These are phyloP conservation scores for Entomortierella lignicola DNA, from an alignment of 192 early-diverging fungal genomes.

Conservation along the genomic window DNA sequence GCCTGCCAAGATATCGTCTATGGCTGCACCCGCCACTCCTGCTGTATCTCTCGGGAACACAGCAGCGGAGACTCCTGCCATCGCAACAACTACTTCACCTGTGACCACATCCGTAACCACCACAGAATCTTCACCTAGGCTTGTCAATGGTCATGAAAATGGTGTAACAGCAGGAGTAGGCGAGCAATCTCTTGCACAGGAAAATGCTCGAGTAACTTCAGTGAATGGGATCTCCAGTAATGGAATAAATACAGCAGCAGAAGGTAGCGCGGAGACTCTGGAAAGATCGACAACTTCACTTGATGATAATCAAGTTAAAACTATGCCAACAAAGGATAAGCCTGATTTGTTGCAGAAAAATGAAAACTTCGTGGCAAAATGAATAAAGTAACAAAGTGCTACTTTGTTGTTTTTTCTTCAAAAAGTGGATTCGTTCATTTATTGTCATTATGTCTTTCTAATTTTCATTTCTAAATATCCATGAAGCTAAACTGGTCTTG, in stretches of 20 bases:
- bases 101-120: no score
- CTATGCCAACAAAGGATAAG: not conserved
- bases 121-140: not conserved
- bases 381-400: not conserved
- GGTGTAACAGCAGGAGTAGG: not conserved
- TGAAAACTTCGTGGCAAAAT: not conserved
- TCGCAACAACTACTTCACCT: not conserved
- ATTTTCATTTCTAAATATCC: conserved; percentile 6
- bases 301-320: not conserved
- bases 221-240: not conserved
- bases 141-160: not conserved
- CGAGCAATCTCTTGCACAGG: not conserved
- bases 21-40: not conserved
- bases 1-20: not conserved
- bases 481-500: conserved; percentile 29
- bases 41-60: not conserved
- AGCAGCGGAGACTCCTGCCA: no score
- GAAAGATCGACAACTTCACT: not conserved
- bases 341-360: not conserved
- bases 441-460: no score
- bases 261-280: not conserved
- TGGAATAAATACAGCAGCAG: not conserved
- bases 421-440: not conserved
- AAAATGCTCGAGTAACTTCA: not conserved
- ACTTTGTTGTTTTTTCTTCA: not conserved